Evolutionary conservation across 148 eudicot species (phyloP), one percentile per base, ranked within the genome.

Genomic region (Vaccinium macrocarpon): DNA sequence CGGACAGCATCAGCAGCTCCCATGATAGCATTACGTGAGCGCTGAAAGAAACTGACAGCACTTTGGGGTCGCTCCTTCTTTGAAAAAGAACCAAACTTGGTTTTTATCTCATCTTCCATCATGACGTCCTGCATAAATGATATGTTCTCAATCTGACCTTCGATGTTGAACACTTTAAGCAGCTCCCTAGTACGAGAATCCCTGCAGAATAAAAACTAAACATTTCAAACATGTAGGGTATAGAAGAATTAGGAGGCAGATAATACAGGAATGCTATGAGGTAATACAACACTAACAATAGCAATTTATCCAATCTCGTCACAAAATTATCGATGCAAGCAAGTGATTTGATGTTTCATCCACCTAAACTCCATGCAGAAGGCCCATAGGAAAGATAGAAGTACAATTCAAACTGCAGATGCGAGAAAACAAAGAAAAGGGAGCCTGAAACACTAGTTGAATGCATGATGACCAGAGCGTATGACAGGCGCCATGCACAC

Each of bases 1-100:
- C 98, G 97, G 78, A 97, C 99, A 71, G 98, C 99, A 92, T 97
- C 99, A 83, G 99, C 99, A 85, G 99, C 99, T 82, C 98, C 98
- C 85, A 97, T 72, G 83, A 97, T 87, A 84, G 97, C 99, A 92
- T 97, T 95, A 64, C 99, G 95, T 83, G 99, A 97, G 6, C 95
- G 94, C 85, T 97, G 99, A 81, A 97, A 90, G 88, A 97, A 97
- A 82, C 89, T 90, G 68, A 86, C 82, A 35, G 94, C 82, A 64
- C 88, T 88, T 87, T 91, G 99, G 79, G 93, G 82, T 84, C 92
- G 92, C 85, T 96, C 98, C 89, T 95, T 94, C 84, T 85, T 92
- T 21, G 92, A 78, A 81, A 89, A 73, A 82, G 94, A 90, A 66
- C 86, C 90, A 82, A 86, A 88, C 82, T 91, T 94, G 85, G 88